phyloP scores from a whole-genome alignment of 257 asterid species.

The Solanum bukasovii region DNA sequence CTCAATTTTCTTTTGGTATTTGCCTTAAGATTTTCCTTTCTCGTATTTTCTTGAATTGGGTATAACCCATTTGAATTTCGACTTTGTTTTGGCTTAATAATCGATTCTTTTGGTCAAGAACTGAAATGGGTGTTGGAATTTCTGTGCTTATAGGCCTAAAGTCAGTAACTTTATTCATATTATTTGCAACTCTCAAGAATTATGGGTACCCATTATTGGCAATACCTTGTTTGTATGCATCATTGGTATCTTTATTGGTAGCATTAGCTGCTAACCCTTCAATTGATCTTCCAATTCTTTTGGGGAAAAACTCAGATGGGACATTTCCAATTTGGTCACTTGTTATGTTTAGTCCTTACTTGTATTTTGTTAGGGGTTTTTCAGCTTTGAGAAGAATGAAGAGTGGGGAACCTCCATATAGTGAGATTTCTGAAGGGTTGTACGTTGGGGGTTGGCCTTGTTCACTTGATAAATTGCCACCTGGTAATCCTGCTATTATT shows the following conservation, averaged over 20 bases:
- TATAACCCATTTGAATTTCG: background rate
- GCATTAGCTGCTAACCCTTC: constrained; percentile 77
- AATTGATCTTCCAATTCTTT: constrained; percentile 65
- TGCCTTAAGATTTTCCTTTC: background rate
- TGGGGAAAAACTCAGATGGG: constrained; percentile 86
- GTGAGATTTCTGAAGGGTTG: constrained; percentile 55
- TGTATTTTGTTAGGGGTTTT: constrained; percentile 67
- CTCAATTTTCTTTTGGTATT: no score
- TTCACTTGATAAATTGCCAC: constrained; percentile 59
- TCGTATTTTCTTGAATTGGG: background rate
- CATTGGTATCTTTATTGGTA: constrained; percentile 63
- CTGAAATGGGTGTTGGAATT: constrained; percentile 57
- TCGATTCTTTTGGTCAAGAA: background rate
- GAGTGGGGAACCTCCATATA: constrained; percentile 74
- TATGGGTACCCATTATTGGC: constrained; percentile 31
- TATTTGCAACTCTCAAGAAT: constrained; percentile 30
- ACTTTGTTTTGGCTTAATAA: background rate
- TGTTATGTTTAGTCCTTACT: constrained; percentile 63
- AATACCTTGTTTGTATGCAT: constrained; percentile 60
- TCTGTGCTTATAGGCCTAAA: constrained; percentile 62
- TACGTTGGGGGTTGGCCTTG: constrained; percentile 97
- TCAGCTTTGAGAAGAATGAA: constrained; percentile 57
- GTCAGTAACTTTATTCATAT: constrained; percentile 38
- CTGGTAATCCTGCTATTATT: constrained; percentile 73
- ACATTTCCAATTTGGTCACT: constrained; percentile 62